phyloP scores from a whole-genome alignment of 2,329 filamentous ascomycete genomes.

The Cladosporium sp. region DNA sequence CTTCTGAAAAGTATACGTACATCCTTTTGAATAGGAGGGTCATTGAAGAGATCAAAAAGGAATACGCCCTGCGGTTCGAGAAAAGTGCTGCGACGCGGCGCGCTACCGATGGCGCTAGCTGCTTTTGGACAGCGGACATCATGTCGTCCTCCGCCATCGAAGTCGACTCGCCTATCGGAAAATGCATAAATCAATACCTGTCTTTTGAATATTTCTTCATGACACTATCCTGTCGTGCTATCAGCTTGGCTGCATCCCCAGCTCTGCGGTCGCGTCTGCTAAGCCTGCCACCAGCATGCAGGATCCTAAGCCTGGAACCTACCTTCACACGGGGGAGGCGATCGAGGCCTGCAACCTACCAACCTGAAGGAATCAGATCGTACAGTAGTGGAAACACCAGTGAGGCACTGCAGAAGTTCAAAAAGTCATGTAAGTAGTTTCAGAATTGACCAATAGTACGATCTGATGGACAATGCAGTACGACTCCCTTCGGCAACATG shows the following conservation, averaged over 20 bases:
- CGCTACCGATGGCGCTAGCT: slow-evolving; percentile 23
- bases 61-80: not conserved
- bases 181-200: too few species aligned
- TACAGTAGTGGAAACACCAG: not conserved
- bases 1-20: slow-evolving; percentile 51
- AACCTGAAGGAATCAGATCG: not conserved
- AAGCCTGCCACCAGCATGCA: slow-evolving; percentile 1
- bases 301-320: not conserved
- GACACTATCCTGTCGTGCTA: not conserved
- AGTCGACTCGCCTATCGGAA: not conserved
- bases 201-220: not conserved
- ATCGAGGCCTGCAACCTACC: not conserved
- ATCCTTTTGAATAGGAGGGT: slow-evolving; percentile 99
- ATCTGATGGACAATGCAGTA: not conserved
- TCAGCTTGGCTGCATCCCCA: not conserved
- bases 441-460: not conserved
- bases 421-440: slow-evolving; percentile 16
- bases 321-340: not conserved
- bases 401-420: slow-evolving; percentile 22
- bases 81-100: slow-evolving; percentile 23
- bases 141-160: not conserved
- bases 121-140: slow-evolving; percentile 4
- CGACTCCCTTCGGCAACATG: slow-evolving; percentile 42
- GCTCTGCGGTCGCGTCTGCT: not conserved
- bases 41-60: slow-evolving; percentile 53